A percentile compares a stretch with the other conserved stretches of the same genome.
phyloP scores from a whole-genome alignment of 116 monocot genomes.

The Phalaenopsis hybrid region DNA sequence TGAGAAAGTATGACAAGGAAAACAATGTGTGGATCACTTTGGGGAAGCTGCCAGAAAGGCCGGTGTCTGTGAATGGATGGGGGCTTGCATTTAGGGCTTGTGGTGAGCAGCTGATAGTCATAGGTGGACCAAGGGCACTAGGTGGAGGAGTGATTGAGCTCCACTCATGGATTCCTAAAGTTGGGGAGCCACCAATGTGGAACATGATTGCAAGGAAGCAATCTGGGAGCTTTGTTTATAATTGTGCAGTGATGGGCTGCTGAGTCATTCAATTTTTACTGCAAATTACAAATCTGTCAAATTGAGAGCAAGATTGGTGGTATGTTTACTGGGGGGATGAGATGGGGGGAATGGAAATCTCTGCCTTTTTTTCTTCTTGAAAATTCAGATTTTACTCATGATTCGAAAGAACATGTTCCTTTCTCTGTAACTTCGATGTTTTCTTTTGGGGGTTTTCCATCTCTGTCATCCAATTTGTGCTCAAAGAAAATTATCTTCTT shows the following conservation, averaged over 20 bases:
- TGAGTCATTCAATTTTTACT: slow-evolving; percentile 18
- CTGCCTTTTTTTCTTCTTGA: neutral
- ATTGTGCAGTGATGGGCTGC: slow-evolving; percentile 71
- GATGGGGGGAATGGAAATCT: neutral
- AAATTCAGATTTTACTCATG: slow-evolving; percentile 13
- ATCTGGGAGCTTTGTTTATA: slow-evolving; percentile 63
- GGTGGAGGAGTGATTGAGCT: slow-evolving; percentile 34
- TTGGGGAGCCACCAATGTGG: slow-evolving; percentile 28
- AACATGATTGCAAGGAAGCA: slow-evolving; percentile 48
- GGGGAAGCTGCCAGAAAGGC: slow-evolving; percentile 21
- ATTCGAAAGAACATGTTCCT: slow-evolving; percentile 4
- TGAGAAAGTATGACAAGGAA: slow-evolving; percentile 24
- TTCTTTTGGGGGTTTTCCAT: slow-evolving; percentile 8
- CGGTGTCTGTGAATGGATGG: slow-evolving; percentile 25
- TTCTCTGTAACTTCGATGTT: slow-evolving; percentile 1
- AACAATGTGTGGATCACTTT: slow-evolving; percentile 20
- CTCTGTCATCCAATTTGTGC: slow-evolving; percentile 5
- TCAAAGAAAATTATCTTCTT: slow-evolving; percentile 7
- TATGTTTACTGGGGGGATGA: neutral
- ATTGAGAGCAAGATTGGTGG: slow-evolving; percentile 8
- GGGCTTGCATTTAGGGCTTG: slow-evolving; percentile 23
- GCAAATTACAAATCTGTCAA: neutral
- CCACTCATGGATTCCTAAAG: slow-evolving; percentile 32
- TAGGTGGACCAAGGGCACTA: slow-evolving; percentile 29
- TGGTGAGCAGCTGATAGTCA: slow-evolving; percentile 16